phyloP scores from a whole-genome alignment of 371 early-diverging fungal species.

The Batrachochytrium dendrobatidis region DNA sequence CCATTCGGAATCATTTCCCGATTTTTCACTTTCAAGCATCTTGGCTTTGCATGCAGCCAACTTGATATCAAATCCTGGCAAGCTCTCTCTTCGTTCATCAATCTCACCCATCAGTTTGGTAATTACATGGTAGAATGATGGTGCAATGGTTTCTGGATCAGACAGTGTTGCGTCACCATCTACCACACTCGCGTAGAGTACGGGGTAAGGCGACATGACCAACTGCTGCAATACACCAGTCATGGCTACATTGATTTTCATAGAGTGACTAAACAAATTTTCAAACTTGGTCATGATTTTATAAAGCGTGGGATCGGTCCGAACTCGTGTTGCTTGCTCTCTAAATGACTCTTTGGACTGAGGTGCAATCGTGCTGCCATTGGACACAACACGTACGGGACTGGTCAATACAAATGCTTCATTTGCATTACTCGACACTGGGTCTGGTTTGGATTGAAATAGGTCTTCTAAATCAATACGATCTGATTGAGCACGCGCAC shows the following conservation, averaged over 20 bases:
- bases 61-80: background rate
- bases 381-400: background rate
- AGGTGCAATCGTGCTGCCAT: background rate
- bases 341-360: background rate
- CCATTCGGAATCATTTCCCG: background rate
- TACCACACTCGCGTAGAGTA: slow-evolving; percentile 19
- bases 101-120: slow-evolving; percentile 24
- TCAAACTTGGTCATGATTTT: slow-evolving; percentile 32
- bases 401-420: background rate
- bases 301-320: slow-evolving; percentile 23
- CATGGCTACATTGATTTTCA: slow-evolving; percentile 80
- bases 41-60: background rate
- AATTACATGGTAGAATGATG: slow-evolving; percentile 24
- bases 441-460: slow-evolving; percentile 15
- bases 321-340: background rate
- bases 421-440: slow-evolving; percentile 1
- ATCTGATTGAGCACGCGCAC: background rate
- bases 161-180: background rate
- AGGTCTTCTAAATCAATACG: slow-evolving; percentile 34
- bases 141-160: background rate
- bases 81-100: slow-evolving; percentile 11
- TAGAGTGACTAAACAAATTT: slow-evolving; percentile 75
- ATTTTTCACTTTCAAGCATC: background rate
- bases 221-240: slow-evolving; percentile 82
- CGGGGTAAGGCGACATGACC: slow-evolving; percentile 37